Base-by-base conservation (phyloP, 1,284 basidiomycete genomes). In the Cystobasidiaceae sp. region DNA sequence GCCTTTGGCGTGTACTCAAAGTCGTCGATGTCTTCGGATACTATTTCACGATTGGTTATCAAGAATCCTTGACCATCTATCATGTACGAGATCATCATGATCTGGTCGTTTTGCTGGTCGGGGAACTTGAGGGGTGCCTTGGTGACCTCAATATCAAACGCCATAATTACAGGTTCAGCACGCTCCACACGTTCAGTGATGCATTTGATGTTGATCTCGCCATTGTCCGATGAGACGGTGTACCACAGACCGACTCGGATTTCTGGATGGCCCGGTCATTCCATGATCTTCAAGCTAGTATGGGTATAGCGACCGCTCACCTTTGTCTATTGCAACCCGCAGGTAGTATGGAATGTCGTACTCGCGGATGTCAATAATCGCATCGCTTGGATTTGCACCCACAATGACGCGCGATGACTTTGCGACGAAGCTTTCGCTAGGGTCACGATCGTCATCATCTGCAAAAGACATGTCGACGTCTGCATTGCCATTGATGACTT, bases 51-150 rank as follows among this genome's bases (percentile, higher is more conserved):
- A 74, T 98, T 98, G 21, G 93, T 97, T 77, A 99, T 97, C 68
- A 99, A 84, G 74, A 89, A 99, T 0, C 96, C 96, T 76, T 74
- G 72, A 0, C 91, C 92, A 75, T 96, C 92, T 34, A 96, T 81
- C 91, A 96, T 96, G 79, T 94, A 96, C 45, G 96, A 98, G 71
- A 99, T 98, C 96, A 99, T 99, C 94, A 99, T 98, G 73, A 99
- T 91, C 75, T 96, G 93, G 80, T 98, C 96, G 21, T 89, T 87
- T 11, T 87, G 85, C 71, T 92, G 89, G 79, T 98, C 96, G 0
- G 96, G 96, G 75, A 98, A 98, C 78, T 98, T 98, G 75, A 98
- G 86, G 13, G 96, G 96, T 50, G 92, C 89, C 79, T 99, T 99
- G 1, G 93, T 93, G 28, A 92, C 96, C 79, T 99, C 96, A 74